Conservation (phyloP, 2,329 filamentous ascomycete species). For the Stachybotrys echinatus region DNA sequence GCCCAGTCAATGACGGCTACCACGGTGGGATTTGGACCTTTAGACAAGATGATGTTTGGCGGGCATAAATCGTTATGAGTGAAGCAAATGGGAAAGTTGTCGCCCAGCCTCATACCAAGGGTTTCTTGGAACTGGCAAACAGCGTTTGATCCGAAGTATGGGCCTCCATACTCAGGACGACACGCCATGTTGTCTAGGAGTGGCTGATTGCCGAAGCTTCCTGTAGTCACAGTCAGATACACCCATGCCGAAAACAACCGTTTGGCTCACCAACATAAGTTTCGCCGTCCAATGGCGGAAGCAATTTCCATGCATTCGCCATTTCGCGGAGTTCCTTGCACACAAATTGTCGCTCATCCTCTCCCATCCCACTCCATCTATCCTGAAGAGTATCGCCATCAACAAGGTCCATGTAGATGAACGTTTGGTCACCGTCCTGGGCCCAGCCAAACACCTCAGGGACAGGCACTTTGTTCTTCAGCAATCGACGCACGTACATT, state of each 20-base stretch:
- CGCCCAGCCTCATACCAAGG: constrained; percentile 22
- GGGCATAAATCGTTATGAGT: constrained; percentile 18
- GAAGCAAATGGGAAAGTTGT: constrained; percentile 14
- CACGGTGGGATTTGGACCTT: constrained; percentile 10
- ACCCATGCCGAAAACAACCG: too few relatives aligned
- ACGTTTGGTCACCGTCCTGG: constrained; percentile 12
- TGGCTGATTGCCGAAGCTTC: constrained; percentile 19
- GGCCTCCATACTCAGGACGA: constrained; percentile 15
- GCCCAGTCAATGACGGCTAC: constrained; percentile 21
- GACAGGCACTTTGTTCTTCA: constrained; percentile 15
- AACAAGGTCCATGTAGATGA: constrained; percentile 19
- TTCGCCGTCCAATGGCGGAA: too few relatives aligned
- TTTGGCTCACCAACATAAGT: constrained; percentile 16
- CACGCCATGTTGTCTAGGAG: too few relatives aligned
- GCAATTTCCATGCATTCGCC: constrained; percentile 13
- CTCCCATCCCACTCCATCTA: constrained; percentile 10
- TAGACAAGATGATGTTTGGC: constrained; percentile 17
- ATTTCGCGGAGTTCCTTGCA: constrained; percentile 21
- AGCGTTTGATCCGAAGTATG: constrained; percentile 21
- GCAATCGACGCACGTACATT: constrained; percentile 16
- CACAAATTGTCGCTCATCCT: constrained; percentile 15
- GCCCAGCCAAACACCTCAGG: constrained; percentile 29
- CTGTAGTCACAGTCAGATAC: too few relatives aligned
- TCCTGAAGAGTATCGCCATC: constrained; percentile 13
- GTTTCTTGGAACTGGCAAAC: constrained; percentile 22